Evolutionary conservation across 305 asterid genomes (phyloP).

Genomic region (Euphrasia arctica): DNA sequence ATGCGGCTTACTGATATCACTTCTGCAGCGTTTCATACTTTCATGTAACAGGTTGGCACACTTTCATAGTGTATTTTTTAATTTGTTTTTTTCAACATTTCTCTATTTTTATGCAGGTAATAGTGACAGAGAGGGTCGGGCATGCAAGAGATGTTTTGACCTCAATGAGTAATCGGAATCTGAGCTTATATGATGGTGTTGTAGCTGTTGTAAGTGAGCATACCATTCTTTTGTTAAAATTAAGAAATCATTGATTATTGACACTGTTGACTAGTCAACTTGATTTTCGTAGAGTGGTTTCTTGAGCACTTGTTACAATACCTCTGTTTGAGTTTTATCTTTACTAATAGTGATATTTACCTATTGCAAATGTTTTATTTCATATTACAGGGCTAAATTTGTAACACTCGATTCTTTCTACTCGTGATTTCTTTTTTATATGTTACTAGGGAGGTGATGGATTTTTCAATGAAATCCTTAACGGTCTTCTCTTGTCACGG

Average conservation of each 20-base stretch:
- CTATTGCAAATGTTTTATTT: conserved; percentile 7
- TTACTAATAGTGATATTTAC: neutral
- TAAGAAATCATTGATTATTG: conserved; percentile 16
- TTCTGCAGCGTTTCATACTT: neutral
- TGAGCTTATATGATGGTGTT: conserved; percentile 74
- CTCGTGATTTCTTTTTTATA: conserved; percentile 25
- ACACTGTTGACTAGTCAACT: conserved; percentile 1
- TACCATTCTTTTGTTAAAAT: conserved; percentile 15
- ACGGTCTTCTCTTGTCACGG: conserved; percentile 82
- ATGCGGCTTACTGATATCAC: conserved; percentile 11
- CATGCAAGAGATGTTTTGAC: conserved; percentile 82
- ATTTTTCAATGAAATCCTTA: conserved; percentile 85
- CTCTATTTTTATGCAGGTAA: conserved; percentile 51
- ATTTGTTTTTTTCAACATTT: conserved; percentile 1
- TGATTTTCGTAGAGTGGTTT: neutral
- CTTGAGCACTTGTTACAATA: too few relatives aligned
- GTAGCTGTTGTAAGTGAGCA: conserved; percentile 80
- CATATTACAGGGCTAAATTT: conserved; percentile 16
- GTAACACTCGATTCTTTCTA: conserved; percentile 18
- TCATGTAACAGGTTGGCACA: neutral
- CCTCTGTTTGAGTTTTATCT: neutral
- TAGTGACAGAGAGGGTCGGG: conserved; percentile 86
- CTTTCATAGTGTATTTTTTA: conserved; percentile 15
- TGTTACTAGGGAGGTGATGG: conserved; percentile 94
- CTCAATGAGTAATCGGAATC: conserved; percentile 64